Percentiles rank a stretch among this genome's conserved stretches.
phyloP scores from a whole-genome alignment of 768 basidiomycete genomes.

The Trametes meyenii region DNA sequence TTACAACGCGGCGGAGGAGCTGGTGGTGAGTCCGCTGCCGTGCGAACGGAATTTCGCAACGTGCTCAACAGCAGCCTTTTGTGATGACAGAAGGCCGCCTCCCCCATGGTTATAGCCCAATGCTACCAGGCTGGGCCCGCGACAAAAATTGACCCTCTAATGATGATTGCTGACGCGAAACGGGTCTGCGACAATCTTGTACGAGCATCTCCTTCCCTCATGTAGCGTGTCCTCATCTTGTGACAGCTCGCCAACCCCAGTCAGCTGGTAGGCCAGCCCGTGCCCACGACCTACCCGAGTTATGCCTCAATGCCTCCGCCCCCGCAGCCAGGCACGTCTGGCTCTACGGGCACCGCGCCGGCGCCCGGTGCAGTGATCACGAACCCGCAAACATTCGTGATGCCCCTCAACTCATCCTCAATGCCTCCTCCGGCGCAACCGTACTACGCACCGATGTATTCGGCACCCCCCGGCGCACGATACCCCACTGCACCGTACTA shows the following conservation, averaged over 20 bases:
- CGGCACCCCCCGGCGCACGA: constrained; percentile 38
- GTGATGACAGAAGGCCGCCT: constrained; percentile 49
- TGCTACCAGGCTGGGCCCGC: constrained; percentile 76
- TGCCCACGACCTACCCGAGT: constrained; percentile 34
- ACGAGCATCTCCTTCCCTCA: constrained; percentile 28
- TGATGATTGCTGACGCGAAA: constrained; percentile 77
- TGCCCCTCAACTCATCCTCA: constrained; percentile 53
- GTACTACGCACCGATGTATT: constrained; percentile 43
- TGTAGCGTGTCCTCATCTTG: constrained; percentile 15
- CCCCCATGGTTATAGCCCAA: constrained; percentile 75
- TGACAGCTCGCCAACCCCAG: constrained; percentile 72
- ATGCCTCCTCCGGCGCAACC: constrained; percentile 48
- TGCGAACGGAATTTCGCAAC: constrained; percentile 3
- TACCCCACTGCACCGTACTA: constrained; percentile 72
- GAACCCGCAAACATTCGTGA: constrained; percentile 72
- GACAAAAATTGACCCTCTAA: constrained; percentile 71
- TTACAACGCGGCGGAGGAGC: constrained; percentile 83
- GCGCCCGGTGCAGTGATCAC: constrained; percentile 58
- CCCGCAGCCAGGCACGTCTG: constrained; percentile 30
- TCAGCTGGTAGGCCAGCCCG: constrained; percentile 66
- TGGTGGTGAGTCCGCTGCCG: constrained; percentile 59
- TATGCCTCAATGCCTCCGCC: constrained; percentile 36
- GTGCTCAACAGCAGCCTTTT: constrained; percentile 12
- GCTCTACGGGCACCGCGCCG: constrained; percentile 37
- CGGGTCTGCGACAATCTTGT: constrained; percentile 78